Conservation (phyloP, 2,329 filamentous ascomycete genomes). For the Furcasterigmium sp. region DNA sequence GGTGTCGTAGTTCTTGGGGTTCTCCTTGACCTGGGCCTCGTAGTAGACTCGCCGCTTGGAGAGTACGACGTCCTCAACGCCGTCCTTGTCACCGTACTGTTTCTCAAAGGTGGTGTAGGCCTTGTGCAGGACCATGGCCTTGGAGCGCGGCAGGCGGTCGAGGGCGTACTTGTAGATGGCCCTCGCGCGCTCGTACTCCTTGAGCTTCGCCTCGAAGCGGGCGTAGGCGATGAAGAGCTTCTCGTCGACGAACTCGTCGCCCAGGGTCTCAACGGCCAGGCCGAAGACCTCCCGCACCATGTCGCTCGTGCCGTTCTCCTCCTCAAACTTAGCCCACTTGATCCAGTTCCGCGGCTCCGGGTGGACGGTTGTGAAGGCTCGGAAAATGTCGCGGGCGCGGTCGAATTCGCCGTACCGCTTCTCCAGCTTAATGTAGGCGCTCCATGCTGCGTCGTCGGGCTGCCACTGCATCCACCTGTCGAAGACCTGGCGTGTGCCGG, state of each 20-base stretch:
- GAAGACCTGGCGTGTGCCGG: conserved; percentile 88
- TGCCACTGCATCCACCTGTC: conserved; percentile 99
- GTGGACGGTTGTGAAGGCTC: conserved; percentile 85
- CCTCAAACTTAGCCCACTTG: conserved; percentile 96
- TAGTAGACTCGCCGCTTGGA: conserved; percentile 90
- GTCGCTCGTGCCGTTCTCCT: conserved; percentile 89
- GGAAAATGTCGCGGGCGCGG: conserved; percentile 82
- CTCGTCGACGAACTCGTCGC: conserved; percentile 95
- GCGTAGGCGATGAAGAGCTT: conserved; percentile 93
- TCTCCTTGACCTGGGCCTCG: conserved; percentile 89
- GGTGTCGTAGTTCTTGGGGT: conserved; percentile 91
- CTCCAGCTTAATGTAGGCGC: conserved; percentile 93
- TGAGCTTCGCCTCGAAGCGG: conserved; percentile 89
- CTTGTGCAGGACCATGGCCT: conserved; percentile 80
- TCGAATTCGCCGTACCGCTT: conserved; percentile 93
- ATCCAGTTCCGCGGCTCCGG: conserved; percentile 97
- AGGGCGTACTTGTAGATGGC: conserved; percentile 97
- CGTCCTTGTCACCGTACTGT: conserved; percentile 89
- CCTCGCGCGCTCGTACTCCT: conserved; percentile 88
- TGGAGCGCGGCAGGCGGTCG: conserved; percentile 83
- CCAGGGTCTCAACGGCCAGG: conserved; percentile 78
- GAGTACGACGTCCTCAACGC: conserved; percentile 92
- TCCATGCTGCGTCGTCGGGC: conserved; percentile 93
- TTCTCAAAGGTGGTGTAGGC: conserved; percentile 98
- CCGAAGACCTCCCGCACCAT: conserved; percentile 90